phyloP scores from a whole-genome alignment of 169 alveolate genomes.

The Perkinsus marinus region DNA sequence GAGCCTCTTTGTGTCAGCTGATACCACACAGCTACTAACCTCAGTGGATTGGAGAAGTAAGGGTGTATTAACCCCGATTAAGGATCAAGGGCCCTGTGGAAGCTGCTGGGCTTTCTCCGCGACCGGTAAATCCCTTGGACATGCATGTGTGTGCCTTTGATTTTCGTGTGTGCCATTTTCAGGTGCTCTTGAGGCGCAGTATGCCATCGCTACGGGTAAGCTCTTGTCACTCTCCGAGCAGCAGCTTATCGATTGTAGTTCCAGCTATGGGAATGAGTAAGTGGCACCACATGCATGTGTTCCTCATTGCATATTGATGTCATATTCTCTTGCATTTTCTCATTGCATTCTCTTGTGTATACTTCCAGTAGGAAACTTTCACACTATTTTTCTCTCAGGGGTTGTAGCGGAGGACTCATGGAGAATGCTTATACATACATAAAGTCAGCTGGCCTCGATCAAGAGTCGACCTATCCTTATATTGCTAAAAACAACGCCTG shows the following conservation, averaged over 20 bases:
- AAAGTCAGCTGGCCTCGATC: constrained; percentile 27
- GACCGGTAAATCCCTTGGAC: constrained; percentile 18
- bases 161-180: too few relatives aligned
- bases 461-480: constrained; percentile 28
- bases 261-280: neutral
- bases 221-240: neutral
- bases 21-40: neutral
- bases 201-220: neutral
- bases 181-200: neutral
- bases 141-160: neutral
- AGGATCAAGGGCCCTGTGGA: constrained; percentile 41
- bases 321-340: too few relatives aligned
- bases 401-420: constrained; percentile 64
- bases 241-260: neutral
- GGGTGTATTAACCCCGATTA: constrained; percentile 33
- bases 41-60: constrained; percentile 23
- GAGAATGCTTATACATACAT: constrained; percentile 35
- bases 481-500: neutral
- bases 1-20: neutral
- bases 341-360: too few relatives aligned
- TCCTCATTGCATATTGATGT: too few relatives aligned
- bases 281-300: neutral
- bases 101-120: constrained; percentile 41
- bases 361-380: too few relatives aligned
- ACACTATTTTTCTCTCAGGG: too few relatives aligned